Percentiles rank a stretch among this genome's conserved stretches.
These are phyloP conservation scores for Pythium monospermum DNA, from an alignment of 352 stramenopile genomes.

Conservation along the genomic window DNA sequence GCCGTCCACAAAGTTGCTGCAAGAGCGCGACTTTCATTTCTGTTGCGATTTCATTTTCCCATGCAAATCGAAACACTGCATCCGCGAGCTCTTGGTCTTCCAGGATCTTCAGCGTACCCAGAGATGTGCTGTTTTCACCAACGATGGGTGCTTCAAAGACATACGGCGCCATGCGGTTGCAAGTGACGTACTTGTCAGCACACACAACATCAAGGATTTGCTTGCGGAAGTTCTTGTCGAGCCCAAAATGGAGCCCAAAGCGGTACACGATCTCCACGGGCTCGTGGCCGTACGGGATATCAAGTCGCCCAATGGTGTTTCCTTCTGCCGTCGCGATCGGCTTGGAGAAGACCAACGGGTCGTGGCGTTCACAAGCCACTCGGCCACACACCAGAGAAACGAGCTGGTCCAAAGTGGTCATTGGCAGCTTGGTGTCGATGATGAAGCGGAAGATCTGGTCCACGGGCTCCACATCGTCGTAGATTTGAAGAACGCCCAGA, in stretches of 20 bases:
- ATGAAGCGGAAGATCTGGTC: slow-evolving; percentile 73
- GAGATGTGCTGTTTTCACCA: slow-evolving; percentile 38
- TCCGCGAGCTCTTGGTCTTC: slow-evolving; percentile 73
- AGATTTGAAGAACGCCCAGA: slow-evolving; percentile 58
- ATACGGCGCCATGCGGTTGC: slow-evolving; percentile 33
- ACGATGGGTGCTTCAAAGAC: slow-evolving; percentile 54
- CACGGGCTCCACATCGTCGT: slow-evolving; percentile 56
- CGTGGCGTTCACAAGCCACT: slow-evolving; percentile 31
- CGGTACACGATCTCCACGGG: slow-evolving; percentile 46
- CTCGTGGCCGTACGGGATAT: slow-evolving; percentile 47
- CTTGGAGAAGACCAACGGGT: slow-evolving; percentile 49
- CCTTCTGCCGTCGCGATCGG: slow-evolving; percentile 28
- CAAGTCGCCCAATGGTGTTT: slow-evolving; percentile 34
- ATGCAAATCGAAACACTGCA: slow-evolving; percentile 52
- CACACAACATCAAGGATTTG: slow-evolving; percentile 51
- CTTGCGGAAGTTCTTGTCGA: slow-evolving; percentile 33
- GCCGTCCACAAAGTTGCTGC: slow-evolving; percentile 46
- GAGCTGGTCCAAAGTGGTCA: slow-evolving; percentile 35
- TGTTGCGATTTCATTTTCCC: slow-evolving; percentile 41
- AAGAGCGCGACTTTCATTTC: slow-evolving; percentile 46
- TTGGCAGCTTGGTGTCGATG: slow-evolving; percentile 35
- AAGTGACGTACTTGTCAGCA: slow-evolving; percentile 44
- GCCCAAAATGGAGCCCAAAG: slow-evolving; percentile 33
- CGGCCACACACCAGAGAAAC: slow-evolving; percentile 28
- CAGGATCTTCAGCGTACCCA: slow-evolving; percentile 33